These are phyloP conservation scores for Cucumis melo DNA, from an alignment of 306 rosid genomes.

Conservation along the genomic window DNA sequence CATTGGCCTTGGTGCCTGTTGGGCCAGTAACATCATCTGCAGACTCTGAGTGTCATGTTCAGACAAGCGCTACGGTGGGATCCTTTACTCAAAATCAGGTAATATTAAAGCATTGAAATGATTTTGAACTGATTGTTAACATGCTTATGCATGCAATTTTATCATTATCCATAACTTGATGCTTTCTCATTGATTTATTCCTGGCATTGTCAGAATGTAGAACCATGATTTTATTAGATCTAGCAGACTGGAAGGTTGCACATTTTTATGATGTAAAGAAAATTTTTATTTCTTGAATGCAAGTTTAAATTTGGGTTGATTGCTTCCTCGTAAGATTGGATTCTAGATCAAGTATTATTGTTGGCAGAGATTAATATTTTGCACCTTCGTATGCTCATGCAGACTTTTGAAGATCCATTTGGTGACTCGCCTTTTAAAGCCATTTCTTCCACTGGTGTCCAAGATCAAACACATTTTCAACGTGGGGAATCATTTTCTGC, in stretches of 20 bases:
- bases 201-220: neutral
- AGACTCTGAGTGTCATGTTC: slow-evolving; percentile 23
- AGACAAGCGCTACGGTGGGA: slow-evolving; percentile 19
- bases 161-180: neutral
- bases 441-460: slow-evolving; percentile 36
- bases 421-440: slow-evolving; percentile 91
- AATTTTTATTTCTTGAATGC: neutral
- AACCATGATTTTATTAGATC: neutral
- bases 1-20: slow-evolving; percentile 64
- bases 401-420: slow-evolving; percentile 82
- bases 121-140: neutral
- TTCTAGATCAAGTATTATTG: neutral
- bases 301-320: neutral
- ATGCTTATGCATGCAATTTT: neutral
- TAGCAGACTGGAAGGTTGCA: neutral
- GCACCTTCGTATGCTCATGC: slow-evolving; percentile 6
- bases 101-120: neutral
- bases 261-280: neutral
- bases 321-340: neutral
- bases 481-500: slow-evolving; percentile 51
- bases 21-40: slow-evolving; percentile 22
- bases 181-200: neutral
- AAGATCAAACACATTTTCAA: slow-evolving; percentile 34
- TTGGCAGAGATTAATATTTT: neutral
- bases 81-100: slow-evolving; percentile 54